Evolutionary conservation across 345 rosid species (phyloP).

Genomic region (Salix exigua): DNA sequence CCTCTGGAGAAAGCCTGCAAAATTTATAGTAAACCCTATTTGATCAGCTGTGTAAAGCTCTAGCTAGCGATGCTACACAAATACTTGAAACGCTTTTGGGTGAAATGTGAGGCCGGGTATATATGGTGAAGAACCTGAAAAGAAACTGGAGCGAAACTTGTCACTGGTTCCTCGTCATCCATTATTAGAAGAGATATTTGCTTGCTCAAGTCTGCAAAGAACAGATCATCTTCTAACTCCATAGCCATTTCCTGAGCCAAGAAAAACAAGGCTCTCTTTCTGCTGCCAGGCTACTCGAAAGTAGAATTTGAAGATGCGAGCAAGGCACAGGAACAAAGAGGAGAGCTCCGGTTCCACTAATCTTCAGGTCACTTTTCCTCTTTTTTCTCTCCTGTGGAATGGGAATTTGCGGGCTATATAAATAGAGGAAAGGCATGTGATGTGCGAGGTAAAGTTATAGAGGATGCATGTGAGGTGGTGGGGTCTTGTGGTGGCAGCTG

Average conservation of each 20-base stretch:
- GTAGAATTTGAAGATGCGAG: background rate
- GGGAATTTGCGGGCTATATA: slow-evolving; percentile 29
- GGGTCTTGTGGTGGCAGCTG: slow-evolving; percentile 41
- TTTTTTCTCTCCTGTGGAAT: slow-evolving; percentile 1
- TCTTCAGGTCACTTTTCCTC: background rate
- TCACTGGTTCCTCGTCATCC: slow-evolving; percentile 70
- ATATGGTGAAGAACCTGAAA: slow-evolving; percentile 48
- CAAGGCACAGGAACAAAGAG: background rate
- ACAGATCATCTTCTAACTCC: slow-evolving; percentile 87
- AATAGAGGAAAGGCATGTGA: slow-evolving; percentile 22
- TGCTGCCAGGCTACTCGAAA: background rate
- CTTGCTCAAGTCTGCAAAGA: slow-evolving; percentile 87
- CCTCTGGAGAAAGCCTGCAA: slow-evolving; percentile 47
- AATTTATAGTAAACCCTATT: background rate
- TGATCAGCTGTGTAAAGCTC: no score
- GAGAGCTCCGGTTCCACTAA: background rate
- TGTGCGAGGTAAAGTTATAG: slow-evolving; percentile 4
- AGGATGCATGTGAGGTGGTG: slow-evolving; percentile 49
- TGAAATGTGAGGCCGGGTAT: background rate
- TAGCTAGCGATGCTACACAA: no score
- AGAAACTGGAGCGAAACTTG: slow-evolving; percentile 52
- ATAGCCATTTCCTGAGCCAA: slow-evolving; percentile 39
- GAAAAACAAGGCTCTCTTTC: background rate
- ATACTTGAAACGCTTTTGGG: background rate
- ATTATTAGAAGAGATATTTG: slow-evolving; percentile 87